Conservation (phyloP, 495 filamentous ascomycete genomes). For the Hyphodiscus hymeniophilus region DNA sequence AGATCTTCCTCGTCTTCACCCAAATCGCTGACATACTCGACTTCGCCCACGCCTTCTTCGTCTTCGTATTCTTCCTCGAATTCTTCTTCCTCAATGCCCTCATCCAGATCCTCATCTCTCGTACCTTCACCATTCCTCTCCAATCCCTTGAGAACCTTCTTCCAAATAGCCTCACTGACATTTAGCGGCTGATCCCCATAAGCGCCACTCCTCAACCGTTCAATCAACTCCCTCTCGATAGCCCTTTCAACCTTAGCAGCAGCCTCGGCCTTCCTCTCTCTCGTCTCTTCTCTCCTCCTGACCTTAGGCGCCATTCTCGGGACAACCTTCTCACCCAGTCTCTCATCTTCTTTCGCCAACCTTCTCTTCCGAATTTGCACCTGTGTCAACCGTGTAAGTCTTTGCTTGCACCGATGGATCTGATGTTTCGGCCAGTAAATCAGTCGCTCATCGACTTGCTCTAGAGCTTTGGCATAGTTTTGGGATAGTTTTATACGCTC, state of each 20-base stretch:
- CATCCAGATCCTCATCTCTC: slow-evolving; percentile 81
- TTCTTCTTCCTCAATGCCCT: slow-evolving; percentile 75
- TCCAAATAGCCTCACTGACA: slow-evolving; percentile 90
- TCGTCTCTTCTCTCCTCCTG: slow-evolving; percentile 73
- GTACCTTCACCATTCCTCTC: slow-evolving; percentile 78
- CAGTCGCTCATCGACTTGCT: slow-evolving; percentile 79
- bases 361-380: slow-evolving; percentile 79
- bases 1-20: slow-evolving; percentile 42
- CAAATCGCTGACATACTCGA: slow-evolving; percentile 73
- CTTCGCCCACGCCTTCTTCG: slow-evolving; percentile 64
- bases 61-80: slow-evolving; percentile 57
- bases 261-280: slow-evolving; percentile 87
- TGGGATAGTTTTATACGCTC: slow-evolving; percentile 83
- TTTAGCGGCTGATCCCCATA: slow-evolving; percentile 94
- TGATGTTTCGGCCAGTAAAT: slow-evolving; percentile 97
- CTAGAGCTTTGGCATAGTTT: slow-evolving; percentile 83
- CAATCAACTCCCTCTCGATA: slow-evolving; percentile 93
- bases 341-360: slow-evolving; percentile 78
- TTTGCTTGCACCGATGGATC: slow-evolving; percentile 95
- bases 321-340: slow-evolving; percentile 84
- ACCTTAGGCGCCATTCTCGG: slow-evolving; percentile 92
- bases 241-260: slow-evolving; percentile 94
- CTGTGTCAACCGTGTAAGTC: slow-evolving; percentile 87
- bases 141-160: slow-evolving; percentile 87
- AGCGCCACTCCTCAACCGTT: slow-evolving; percentile 81